Base-by-base conservation (phyloP, 768 basidiomycete species). In the Ephemerocybe angulata region DNA sequence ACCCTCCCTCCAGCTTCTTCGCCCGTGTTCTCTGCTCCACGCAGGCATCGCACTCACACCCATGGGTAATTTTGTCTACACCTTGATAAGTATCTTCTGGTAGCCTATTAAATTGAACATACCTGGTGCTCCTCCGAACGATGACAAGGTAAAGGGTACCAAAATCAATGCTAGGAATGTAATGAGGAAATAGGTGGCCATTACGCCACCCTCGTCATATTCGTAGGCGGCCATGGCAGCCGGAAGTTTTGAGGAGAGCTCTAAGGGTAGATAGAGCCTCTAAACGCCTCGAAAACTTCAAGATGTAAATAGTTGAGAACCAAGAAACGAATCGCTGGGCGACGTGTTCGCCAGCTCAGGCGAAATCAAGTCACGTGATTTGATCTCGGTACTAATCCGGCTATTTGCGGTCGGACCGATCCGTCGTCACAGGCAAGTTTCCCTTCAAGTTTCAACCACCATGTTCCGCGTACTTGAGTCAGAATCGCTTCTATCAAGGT, bases 151-250 rank as follows among this genome's bases (percentile, higher is more conserved):
- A 58, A 89, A 69, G 0, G 96, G 96, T 31, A 92, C 69, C 56
- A 98, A 84, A 41, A 93, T 64, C 61, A 98, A 79, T 53, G 86
- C 84, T 60, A 98, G 85, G 67, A 97, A 86, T 7, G 93, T 92
- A 53, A 98, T 83, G 57, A 93, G 71, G 71, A 98, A 98, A 75
- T 94, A 98, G 33, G 85, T 80, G 63, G 90, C 89, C 87, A 93
- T 87, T 59, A 83, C 84, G 60, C 91, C 90, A 44, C 81, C 80
- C 75, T 92, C 90, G 70, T 93, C 90, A 68, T 93, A 93, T 72
- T 85, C 79, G 73, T 92, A 91, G 60, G 86, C 82, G 61, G 87
- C 87, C 89, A 90, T 87, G 61, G 59, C 62, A 65, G 65, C 62
- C 59, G 58, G 40, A 58, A 50, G 10, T 38, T 42, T 50, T 38